phyloP scores from a whole-genome alignment of 192 early-diverging fungal genomes.

The Oehlia diaphana region DNA sequence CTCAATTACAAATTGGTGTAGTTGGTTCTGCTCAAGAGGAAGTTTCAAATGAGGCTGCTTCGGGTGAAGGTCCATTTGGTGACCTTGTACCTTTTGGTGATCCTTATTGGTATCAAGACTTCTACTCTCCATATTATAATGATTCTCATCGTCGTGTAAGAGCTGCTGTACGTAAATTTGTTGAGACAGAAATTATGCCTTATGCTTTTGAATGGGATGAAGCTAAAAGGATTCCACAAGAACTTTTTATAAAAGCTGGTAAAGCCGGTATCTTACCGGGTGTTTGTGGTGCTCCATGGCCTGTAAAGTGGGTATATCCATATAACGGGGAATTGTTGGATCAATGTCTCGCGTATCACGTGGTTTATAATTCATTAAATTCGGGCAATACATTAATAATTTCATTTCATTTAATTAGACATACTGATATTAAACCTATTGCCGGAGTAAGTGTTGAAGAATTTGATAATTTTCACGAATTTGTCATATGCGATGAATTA shows the following conservation, averaged over 20 bases:
- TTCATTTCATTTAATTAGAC: neutral
- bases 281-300: slow-evolving; percentile 48
- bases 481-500: slow-evolving; percentile 79
- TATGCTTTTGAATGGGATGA: slow-evolving; percentile 82
- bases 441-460: slow-evolving; percentile 53
- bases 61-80: slow-evolving; percentile 65
- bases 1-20: slow-evolving; percentile 62
- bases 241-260: slow-evolving; percentile 72
- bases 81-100: slow-evolving; percentile 77
- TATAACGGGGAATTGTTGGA: no score
- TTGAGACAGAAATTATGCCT: slow-evolving; percentile 80
- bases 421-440: slow-evolving; percentile 34
- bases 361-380: neutral
- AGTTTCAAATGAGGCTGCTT: slow-evolving; percentile 33
- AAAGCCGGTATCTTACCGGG: slow-evolving; percentile 71
- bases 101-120: slow-evolving; percentile 74
- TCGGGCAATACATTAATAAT: neutral
- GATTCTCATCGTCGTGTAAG: slow-evolving; percentile 68
- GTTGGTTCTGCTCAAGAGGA: slow-evolving; percentile 50
- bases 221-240: slow-evolving; percentile 71
- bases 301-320: slow-evolving; percentile 6
- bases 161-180: slow-evolving; percentile 64
- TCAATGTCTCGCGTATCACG: neutral
- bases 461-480: slow-evolving; percentile 69
- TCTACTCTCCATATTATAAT: slow-evolving; percentile 76